A percentile compares a stretch with the other conserved stretches of the same genome.
Evolutionary conservation across 169 alveolate genomes (phyloP).

Genomic region (Amoebophrya sp.): DNA sequence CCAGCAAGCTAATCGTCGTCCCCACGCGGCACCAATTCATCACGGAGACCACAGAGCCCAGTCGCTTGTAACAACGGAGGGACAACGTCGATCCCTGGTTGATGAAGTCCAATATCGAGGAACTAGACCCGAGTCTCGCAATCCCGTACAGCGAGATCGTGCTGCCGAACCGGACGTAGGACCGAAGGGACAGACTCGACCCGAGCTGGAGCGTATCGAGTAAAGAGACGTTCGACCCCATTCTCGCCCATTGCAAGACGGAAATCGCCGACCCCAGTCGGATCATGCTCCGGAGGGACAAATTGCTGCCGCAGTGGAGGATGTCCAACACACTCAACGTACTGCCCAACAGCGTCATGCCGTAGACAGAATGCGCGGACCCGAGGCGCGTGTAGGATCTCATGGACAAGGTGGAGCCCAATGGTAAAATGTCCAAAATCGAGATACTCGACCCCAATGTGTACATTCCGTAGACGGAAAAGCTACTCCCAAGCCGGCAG

Average conservation of each 20-base stretch:
- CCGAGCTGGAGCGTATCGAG: not conserved
- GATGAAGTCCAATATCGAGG: not conserved
- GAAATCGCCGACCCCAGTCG: not conserved
- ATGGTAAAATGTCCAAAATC: not conserved
- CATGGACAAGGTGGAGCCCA: constrained; percentile 10
- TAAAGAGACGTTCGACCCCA: not conserved
- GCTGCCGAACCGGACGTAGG: constrained; percentile 13
- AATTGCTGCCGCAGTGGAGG: not conserved
- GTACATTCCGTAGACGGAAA: not conserved
- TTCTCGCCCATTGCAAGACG: not conserved
- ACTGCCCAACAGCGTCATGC: not conserved
- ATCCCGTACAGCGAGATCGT: not conserved
- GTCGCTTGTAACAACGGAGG: not conserved
- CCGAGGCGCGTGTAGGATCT: not conserved
- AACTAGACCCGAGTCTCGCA: not conserved
- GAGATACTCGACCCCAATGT: not conserved
- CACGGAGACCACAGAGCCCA: not conserved
- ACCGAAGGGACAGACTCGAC: not conserved
- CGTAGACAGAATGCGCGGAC: not conserved
- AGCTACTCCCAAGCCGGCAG: not conserved
- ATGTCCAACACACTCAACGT: constrained; percentile 3
- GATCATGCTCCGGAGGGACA: not conserved
- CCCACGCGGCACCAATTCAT: not conserved
- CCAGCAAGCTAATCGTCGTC: not conserved
- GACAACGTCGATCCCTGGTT: not conserved